These are phyloP conservation scores for Actinomucor elegans DNA, from an alignment of 371 early-diverging fungal genomes.

Conservation along the genomic window DNA sequence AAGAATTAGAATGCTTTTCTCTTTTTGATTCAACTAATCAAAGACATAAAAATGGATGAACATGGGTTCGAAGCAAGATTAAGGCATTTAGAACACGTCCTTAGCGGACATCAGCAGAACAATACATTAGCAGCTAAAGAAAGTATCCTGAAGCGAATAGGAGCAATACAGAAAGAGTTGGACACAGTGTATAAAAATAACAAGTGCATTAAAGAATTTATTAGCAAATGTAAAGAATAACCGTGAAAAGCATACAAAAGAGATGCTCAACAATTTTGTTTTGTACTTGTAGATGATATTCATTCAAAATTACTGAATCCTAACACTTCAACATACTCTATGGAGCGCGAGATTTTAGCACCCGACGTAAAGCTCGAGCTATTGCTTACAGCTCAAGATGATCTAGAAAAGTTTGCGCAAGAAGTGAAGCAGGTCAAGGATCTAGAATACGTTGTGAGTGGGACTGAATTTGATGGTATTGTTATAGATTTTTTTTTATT, in stretches of 20 bases:
- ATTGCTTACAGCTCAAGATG: constrained; percentile 53
- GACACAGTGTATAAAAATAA: constrained; percentile 32
- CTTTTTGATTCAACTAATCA: no score
- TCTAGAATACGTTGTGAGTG: constrained; percentile 52
- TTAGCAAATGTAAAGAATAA: constrained; percentile 51
- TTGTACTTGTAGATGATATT: constrained; percentile 31
- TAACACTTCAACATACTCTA: constrained; percentile 38
- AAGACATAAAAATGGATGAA: constrained; percentile 32
- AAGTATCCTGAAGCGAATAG: constrained; percentile 24
- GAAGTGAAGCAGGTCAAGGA: constrained; percentile 58
- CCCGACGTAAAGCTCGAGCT: constrained; percentile 60
- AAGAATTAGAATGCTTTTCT: no score
- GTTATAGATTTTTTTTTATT: background rate
- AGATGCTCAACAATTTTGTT: background rate
- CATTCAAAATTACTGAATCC: constrained; percentile 49
- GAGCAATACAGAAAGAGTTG: constrained; percentile 29
- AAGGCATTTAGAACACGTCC: constrained; percentile 43
- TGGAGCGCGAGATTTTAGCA: constrained; percentile 54
- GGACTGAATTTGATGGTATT: constrained; percentile 23
- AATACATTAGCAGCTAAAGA: constrained; percentile 3
- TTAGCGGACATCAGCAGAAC: constrained; percentile 33
- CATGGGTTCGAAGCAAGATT: constrained; percentile 47
- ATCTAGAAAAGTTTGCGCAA: constrained; percentile 50
- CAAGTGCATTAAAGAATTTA: constrained; percentile 53
- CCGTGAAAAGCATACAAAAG: background rate